These are phyloP conservation scores for Hypoxylon lienhwacheense DNA, from an alignment of 495 filamentous ascomycete genomes.

Conservation along the genomic window DNA sequence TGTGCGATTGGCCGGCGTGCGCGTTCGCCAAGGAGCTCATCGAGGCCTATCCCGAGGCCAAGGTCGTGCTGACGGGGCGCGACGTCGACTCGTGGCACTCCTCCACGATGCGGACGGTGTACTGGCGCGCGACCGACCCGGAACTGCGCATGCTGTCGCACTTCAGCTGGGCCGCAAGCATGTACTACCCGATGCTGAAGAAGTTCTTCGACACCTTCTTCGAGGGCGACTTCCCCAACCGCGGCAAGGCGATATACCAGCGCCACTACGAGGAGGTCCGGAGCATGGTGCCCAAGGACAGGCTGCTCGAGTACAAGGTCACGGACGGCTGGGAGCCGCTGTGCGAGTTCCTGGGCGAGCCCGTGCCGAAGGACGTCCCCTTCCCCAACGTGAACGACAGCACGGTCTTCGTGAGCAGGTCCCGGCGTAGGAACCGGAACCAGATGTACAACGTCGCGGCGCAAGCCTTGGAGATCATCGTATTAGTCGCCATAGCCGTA, in stretches of 20 bases:
- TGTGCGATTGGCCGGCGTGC: constrained; percentile 67
- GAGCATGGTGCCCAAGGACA: constrained; percentile 38
- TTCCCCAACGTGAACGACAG: constrained; percentile 54
- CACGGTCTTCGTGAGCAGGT: constrained; percentile 60
- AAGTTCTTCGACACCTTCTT: constrained; percentile 58
- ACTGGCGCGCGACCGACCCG: constrained; percentile 58
- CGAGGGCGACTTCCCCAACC: constrained; percentile 32
- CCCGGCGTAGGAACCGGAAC: constrained; percentile 58
- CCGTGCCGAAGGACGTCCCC: constrained; percentile 52
- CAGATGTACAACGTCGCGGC: constrained; percentile 65
- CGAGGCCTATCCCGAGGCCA: constrained; percentile 69
- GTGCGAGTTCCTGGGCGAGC: constrained; percentile 65
- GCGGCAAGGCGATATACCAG: constrained; percentile 30
- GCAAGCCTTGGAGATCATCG: constrained; percentile 45
- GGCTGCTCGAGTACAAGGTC: constrained; percentile 64
- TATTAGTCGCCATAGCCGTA: constrained; percentile 7
- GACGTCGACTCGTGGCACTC: constrained; percentile 55
- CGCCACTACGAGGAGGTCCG: constrained; percentile 36
- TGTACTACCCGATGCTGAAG: constrained; percentile 63
- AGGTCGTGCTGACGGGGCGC: constrained; percentile 65
- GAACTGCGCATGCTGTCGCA: constrained; percentile 55
- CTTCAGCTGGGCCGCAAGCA: constrained; percentile 59
- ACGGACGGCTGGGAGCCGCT: constrained; percentile 68
- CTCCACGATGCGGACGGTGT: constrained; percentile 50
- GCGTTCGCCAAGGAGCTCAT: constrained; percentile 69